A percentile compares a stretch with the other conserved stretches of the same genome.
Evolutionary conservation across 306 rosid genomes (phyloP).

Genomic region (Adenanthera pavonina): DNA sequence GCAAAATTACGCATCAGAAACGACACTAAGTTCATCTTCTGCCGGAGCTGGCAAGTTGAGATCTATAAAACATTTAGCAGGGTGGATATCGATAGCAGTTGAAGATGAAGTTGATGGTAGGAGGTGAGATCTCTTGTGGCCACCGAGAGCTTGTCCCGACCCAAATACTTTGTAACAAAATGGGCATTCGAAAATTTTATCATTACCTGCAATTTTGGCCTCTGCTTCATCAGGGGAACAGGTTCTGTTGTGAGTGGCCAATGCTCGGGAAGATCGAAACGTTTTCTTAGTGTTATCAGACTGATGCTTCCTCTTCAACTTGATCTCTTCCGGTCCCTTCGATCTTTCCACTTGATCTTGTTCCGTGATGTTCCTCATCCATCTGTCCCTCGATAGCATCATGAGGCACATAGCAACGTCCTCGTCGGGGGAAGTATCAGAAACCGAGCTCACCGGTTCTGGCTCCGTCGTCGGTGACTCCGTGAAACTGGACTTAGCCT

Average conservation of each 20-base stretch:
- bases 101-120: slow-evolving; percentile 36
- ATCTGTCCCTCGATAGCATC: slow-evolving; percentile 77
- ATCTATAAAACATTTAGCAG: slow-evolving; percentile 62
- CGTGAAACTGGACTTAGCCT: slow-evolving; percentile 39
- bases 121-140: slow-evolving; percentile 87
- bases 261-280: slow-evolving; percentile 71
- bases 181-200: slow-evolving; percentile 69
- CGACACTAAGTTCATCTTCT: slow-evolving; percentile 63
- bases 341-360: slow-evolving; percentile 36
- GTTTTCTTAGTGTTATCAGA: slow-evolving; percentile 62
- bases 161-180: slow-evolving; percentile 74
- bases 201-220: slow-evolving; percentile 22
- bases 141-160: slow-evolving; percentile 92
- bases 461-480: slow-evolving; percentile 53
- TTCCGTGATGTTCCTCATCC: slow-evolving; percentile 45
- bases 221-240: slow-evolving; percentile 44
- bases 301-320: slow-evolving; percentile 53
- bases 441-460: slow-evolving; percentile 67
- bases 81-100: neutral
- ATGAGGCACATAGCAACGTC: slow-evolving; percentile 80
- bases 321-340: slow-evolving; percentile 43
- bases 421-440: slow-evolving; percentile 71
- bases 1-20: slow-evolving; percentile 59
- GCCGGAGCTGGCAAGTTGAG: slow-evolving; percentile 80
- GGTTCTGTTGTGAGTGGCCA: slow-evolving; percentile 64